A percentile compares a stretch with the other conserved stretches of the same genome.
Conservation (phyloP, 148 eudicot genomes). For the Tetragonia tetragonoides region DNA sequence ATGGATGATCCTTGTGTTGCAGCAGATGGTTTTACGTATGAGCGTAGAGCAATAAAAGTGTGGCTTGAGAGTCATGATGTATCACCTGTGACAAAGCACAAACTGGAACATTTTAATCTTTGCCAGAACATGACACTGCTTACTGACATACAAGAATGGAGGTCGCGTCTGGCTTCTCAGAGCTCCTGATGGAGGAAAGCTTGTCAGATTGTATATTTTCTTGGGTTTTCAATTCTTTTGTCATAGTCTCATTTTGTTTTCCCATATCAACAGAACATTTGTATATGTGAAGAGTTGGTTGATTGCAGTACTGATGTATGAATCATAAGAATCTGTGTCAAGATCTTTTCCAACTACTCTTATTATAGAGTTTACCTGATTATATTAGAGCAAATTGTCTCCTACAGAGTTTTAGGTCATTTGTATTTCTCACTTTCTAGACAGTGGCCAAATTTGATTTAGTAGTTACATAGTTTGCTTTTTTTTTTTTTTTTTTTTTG, state of each 20-base stretch:
- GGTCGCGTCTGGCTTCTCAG: conserved; percentile 34
- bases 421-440: too few species aligned
- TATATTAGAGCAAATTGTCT: too few species aligned
- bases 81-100: conserved; percentile 69
- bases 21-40: conserved; percentile 86
- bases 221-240: conserved; percentile 10
- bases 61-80: conserved; percentile 66
- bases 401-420: too few species aligned
- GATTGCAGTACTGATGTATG: background rate
- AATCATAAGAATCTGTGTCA: background rate
- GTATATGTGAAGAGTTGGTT: conserved; percentile 14
- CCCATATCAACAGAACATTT: background rate
- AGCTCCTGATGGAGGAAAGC: conserved; percentile 11
- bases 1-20: conserved; percentile 90
- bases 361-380: background rate
- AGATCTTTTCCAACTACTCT: background rate
- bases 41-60: conserved; percentile 71
- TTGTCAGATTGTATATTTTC: conserved; percentile 22
- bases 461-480: too few species aligned
- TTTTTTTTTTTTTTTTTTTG: too few species aligned
- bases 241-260: background rate
- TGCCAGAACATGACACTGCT: conserved; percentile 71
- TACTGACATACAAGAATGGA: conserved; percentile 82
- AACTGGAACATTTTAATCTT: conserved; percentile 51
- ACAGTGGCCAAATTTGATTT: too few species aligned